A percentile compares a stretch with the other conserved stretches of the same genome.
phyloP scores from a whole-genome alignment of 2,329 filamentous ascomycete species.

The Setomelanomma holmii region DNA sequence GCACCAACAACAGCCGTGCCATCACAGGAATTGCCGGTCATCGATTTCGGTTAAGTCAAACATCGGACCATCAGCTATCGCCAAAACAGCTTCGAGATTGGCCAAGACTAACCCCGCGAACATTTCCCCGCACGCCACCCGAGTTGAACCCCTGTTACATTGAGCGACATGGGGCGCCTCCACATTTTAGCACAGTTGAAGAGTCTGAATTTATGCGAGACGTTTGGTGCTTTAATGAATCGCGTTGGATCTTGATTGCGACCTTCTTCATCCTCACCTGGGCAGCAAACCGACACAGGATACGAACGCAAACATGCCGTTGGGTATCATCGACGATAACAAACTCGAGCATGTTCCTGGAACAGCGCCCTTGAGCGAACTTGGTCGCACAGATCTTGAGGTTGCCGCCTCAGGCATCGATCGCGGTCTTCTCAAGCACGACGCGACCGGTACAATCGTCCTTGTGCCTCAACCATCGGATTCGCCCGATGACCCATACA shows the following conservation, averaged over 20 bases:
- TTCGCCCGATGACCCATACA: conserved; percentile 60
- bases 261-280: too few species aligned
- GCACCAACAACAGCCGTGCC: background rate
- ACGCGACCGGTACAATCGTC: conserved; percentile 48
- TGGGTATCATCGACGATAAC: conserved; percentile 29
- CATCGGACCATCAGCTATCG: background rate
- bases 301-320: conserved; percentile 21
- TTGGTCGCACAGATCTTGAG: conserved; percentile 23
- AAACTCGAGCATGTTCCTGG: conserved; percentile 33
- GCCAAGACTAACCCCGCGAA: conserved; percentile 1
- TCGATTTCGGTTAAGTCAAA: background rate
- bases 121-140: conserved; percentile 17
- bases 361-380: conserved; percentile 29
- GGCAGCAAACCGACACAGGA: background rate
- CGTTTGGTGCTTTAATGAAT: background rate
- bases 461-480: conserved; percentile 61
- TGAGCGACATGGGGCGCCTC: conserved; percentile 5
- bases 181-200: conserved; percentile 13
- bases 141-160: conserved; percentile 6
- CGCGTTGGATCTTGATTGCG: background rate
- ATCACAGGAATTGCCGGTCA: background rate
- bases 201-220: background rate
- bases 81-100: background rate
- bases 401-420: conserved; percentile 18
- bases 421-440: conserved; percentile 27